phyloP scores from a whole-genome alignment of 2,329 filamentous ascomycete species.

The Aspergillus sclerotialis region DNA sequence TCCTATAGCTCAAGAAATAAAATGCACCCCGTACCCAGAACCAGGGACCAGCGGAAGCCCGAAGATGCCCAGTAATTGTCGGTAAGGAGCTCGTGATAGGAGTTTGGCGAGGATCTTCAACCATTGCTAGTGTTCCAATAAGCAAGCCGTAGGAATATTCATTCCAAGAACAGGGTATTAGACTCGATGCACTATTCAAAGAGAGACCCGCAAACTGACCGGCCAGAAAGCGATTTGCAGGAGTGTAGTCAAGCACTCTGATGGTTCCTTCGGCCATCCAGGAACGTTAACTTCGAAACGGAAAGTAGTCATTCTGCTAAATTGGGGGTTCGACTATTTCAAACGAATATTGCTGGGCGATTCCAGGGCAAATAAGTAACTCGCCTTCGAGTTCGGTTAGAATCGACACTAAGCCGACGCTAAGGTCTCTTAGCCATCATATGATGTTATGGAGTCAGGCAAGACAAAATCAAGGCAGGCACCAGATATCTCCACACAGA shows the following conservation, averaged over 20 bases:
- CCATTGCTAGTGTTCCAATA: not conserved
- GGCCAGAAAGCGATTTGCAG: not conserved
- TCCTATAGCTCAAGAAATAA: not conserved
- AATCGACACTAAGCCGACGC: too few relatives aligned
- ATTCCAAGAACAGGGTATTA: not conserved
- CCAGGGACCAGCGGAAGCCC: not conserved
- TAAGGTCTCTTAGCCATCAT: too few relatives aligned
- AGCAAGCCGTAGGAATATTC: not conserved
- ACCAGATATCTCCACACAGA: too few relatives aligned
- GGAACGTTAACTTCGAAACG: not conserved
- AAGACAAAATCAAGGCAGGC: too few relatives aligned
- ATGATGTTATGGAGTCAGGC: too few relatives aligned
- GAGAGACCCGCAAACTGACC: not conserved
- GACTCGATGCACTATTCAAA: not conserved
- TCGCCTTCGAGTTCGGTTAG: too few relatives aligned
- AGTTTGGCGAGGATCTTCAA: not conserved
- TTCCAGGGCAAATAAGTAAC: too few relatives aligned
- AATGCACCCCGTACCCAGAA: not conserved
- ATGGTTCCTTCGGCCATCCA: not conserved
- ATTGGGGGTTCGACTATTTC: too few relatives aligned
- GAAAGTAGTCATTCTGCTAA: too few relatives aligned
- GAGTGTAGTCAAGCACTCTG: not conserved
- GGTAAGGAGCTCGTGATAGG: not conserved
- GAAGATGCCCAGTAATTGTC: not conserved
- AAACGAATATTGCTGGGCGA: too few relatives aligned